Base-by-base conservation (phyloP, 208 protist genomes). In the Trichomonas tenax region DNA sequence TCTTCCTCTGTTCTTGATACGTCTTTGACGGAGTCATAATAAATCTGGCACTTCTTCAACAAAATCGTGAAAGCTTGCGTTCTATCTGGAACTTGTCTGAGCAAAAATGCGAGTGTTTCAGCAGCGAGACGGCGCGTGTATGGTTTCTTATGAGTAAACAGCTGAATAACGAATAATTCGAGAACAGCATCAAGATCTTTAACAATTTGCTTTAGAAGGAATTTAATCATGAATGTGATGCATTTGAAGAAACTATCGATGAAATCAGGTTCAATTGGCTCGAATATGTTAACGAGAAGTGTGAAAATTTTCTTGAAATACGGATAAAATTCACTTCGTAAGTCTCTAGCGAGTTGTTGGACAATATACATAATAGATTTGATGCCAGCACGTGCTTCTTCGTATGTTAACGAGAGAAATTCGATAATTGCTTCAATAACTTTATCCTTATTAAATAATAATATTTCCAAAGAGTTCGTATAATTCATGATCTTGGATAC, bases 381-480 rank as follows among this genome's bases (percentile, higher is more conserved):
- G 34, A 93, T 48, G 17, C 86, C 40, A 51, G 40, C 86, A 10
- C 26, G 41, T 38, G n/a, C 44, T 93, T 93, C 86, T 14, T 51
- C 34, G 36, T 93, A 51, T 58, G 86, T 41, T 51, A 34, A 31
- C 4, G 41, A 48, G 1, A 93, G 44, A 93, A 44, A 93, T n/a
- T 93, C 44, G 34, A 51, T 51, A 2, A 93, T 38, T 38, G 26
- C 11, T 58, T 36, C 14, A 31, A 93, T 48, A 38, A 93, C 26
- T 51, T 93, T 93, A 38, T 93, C 86, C 44, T 93, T 93, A 38
- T 93, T 93, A 93, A 48, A 38, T 26, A 93, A 44, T 34, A 93
- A 48, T 93, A 93, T 6, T 41, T 23, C 40, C 21, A 93, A 38
- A 17, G 86, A 36, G 3, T 44, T 41, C 1, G 86, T 48, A 51